These are phyloP conservation scores for Cladorrhinum sp. DNA, from an alignment of 2,329 filamentous ascomycete species.

Conservation along the genomic window DNA sequence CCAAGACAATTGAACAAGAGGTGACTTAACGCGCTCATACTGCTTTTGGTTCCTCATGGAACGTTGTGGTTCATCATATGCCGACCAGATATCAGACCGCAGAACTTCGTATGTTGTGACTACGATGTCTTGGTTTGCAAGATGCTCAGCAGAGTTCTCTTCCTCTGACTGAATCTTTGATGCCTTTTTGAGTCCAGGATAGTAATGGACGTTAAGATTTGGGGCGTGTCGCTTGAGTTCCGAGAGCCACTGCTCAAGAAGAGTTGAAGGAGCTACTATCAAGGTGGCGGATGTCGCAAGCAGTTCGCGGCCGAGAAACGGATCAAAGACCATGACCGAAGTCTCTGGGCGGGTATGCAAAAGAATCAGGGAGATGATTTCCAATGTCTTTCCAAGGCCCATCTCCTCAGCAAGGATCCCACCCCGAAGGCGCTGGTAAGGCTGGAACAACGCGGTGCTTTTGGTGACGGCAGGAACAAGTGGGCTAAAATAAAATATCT, in stretches of 20 bases:
- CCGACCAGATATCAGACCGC: constrained; percentile 76
- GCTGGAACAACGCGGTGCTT: constrained; percentile 45
- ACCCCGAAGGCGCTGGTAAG: constrained; percentile 46
- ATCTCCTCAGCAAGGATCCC: constrained; percentile 79
- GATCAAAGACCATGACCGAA: constrained; percentile 32
- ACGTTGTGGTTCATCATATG: constrained; percentile 67
- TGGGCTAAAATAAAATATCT: constrained; percentile 46
- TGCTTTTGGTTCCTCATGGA: constrained; percentile 62
- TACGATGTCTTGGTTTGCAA: constrained; percentile 56
- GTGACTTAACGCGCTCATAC: constrained; percentile 66
- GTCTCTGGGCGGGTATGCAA: constrained; percentile 50
- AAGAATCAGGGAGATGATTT: constrained; percentile 68
- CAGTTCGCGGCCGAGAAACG: constrained; percentile 43
- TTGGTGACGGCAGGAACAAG: constrained; percentile 58
- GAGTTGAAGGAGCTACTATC: constrained; percentile 57
- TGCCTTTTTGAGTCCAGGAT: constrained; percentile 45
- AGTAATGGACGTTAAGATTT: constrained; percentile 52
- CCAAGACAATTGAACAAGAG: constrained; percentile 78
- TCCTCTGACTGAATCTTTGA: constrained; percentile 40
- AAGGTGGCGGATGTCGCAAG: constrained; percentile 54
- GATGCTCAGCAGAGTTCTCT: constrained; percentile 39
- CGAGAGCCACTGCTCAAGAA: constrained; percentile 59
- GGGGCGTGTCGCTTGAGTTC: constrained; percentile 61
- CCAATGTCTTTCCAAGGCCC: constrained; percentile 78
- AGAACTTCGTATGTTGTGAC: constrained; percentile 68